phyloP scores from a whole-genome alignment of 202 grass and related monocot genomes.

The Panicum hallii region DNA sequence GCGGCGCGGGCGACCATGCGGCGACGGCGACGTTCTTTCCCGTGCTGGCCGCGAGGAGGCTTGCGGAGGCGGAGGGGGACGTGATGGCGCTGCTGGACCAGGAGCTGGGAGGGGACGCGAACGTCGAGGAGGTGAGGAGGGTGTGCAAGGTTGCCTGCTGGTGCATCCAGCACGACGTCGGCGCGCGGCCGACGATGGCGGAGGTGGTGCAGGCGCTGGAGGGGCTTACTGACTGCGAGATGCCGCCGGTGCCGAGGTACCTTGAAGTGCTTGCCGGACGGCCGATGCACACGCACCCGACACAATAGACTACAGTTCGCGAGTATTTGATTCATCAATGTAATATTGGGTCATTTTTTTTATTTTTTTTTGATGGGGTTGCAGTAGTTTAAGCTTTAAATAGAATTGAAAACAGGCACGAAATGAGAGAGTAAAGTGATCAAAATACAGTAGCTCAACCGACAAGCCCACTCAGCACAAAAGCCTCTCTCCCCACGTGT shows the following conservation, averaged over 20 bases:
- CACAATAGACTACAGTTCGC: neutral
- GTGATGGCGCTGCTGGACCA: conserved; percentile 50
- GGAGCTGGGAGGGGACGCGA: conserved; percentile 37
- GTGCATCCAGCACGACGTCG: conserved; percentile 57
- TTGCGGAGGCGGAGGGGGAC: conserved; percentile 40
- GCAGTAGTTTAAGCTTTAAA: too few species aligned
- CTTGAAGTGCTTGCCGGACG: conserved; percentile 40
- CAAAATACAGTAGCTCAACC: too few species aligned
- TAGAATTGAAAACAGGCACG: too few species aligned
- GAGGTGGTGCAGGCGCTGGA: conserved; percentile 56
- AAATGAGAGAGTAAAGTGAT: too few species aligned
- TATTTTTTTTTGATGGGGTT: too few species aligned
- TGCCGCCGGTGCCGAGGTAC: conserved; percentile 44
- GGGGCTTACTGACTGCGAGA: conserved; percentile 41
- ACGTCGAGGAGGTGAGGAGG: conserved; percentile 43
- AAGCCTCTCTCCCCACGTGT: too few species aligned
- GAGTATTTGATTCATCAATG: neutral
- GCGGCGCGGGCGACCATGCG: neutral
- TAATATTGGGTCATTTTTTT: neutral
- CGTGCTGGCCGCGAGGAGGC: conserved; percentile 32
- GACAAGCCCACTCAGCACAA: too few species aligned
- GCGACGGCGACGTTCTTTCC: conserved; percentile 46
- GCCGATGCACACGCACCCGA: neutral
- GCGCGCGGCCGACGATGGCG: conserved; percentile 49
- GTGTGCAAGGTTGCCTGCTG: conserved; percentile 63